phyloP scores from a whole-genome alignment of 257 asterid species.

The Nicotiana noctiflora region DNA sequence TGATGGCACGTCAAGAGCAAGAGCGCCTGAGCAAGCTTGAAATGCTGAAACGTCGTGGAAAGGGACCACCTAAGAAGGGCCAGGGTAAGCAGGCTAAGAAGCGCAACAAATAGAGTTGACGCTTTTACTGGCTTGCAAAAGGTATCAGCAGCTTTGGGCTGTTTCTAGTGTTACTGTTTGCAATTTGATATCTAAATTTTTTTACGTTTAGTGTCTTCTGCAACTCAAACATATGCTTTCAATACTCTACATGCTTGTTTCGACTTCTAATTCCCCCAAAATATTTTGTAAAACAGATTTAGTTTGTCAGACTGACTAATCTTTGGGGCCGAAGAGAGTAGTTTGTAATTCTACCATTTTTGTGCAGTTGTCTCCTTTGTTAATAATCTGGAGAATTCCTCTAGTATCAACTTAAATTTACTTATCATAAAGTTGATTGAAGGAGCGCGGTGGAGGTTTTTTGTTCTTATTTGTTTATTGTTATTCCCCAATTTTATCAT shows the following conservation, averaged over 20 bases:
- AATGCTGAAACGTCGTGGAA: slow-evolving; percentile 83
- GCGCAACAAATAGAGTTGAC: slow-evolving; percentile 32
- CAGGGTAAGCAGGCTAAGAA: slow-evolving; percentile 86
- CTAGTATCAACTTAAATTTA: no score
- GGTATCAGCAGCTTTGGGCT: no score
- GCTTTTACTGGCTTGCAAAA: neutral
- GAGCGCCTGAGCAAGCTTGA: slow-evolving; percentile 74
- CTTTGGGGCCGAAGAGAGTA: no score
- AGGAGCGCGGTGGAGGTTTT: no score
- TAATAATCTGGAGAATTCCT: no score
- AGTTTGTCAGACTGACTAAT: no score
- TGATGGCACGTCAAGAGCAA: slow-evolving; percentile 60
- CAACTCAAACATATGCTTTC: neutral
- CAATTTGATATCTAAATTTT: neutral
- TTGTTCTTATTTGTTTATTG: no score
- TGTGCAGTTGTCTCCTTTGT: no score
- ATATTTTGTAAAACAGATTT: no score
- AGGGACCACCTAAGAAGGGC: slow-evolving; percentile 95
- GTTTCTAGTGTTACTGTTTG: neutral
- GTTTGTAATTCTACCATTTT: no score
- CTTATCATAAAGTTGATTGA: no score
- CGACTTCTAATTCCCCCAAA: neutral
- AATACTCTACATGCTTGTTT: neutral
- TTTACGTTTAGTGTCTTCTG: neutral
- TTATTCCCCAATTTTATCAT: no score